Evolutionary conservation across 371 early-diverging fungal species (phyloP).

Genomic region (Mucor piriformis): DNA sequence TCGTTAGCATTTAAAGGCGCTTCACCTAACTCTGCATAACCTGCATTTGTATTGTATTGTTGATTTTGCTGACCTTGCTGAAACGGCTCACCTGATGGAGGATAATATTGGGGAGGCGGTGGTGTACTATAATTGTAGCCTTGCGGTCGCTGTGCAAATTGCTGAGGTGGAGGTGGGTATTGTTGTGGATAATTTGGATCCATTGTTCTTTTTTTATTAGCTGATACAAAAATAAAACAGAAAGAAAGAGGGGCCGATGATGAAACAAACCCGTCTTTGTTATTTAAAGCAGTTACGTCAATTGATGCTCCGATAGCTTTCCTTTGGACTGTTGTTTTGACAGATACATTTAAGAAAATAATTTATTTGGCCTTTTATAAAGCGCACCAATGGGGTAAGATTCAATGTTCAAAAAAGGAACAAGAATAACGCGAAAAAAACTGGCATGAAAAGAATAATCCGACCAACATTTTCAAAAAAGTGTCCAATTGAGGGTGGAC

Average conservation of each 20-base stretch:
- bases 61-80: neutral
- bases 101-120: constrained; percentile 15
- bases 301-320: too few species aligned
- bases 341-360: too few species aligned
- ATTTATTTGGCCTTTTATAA: too few species aligned
- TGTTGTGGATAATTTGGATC: constrained; percentile 9
- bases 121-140: neutral
- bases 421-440: too few species aligned
- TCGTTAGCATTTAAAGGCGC: constrained; percentile 14
- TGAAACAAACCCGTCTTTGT: neutral
- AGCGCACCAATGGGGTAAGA: too few species aligned
- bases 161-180: constrained; percentile 15
- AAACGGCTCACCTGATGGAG: constrained; percentile 1
- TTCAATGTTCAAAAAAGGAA: too few species aligned
- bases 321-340: too few species aligned
- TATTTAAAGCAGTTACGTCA: too few species aligned
- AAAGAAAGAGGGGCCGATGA: neutral
- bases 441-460: too few species aligned
- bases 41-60: constrained; percentile 6
- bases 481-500: too few species aligned
- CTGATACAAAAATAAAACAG: neutral
- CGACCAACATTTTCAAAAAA: too few species aligned
- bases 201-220: neutral
- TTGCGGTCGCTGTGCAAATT: constrained; percentile 5
- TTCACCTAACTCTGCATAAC: constrained; percentile 16